Evolutionary conservation across 305 asterid genomes (phyloP).

Genomic region (Fraxinus floribunda): DNA sequence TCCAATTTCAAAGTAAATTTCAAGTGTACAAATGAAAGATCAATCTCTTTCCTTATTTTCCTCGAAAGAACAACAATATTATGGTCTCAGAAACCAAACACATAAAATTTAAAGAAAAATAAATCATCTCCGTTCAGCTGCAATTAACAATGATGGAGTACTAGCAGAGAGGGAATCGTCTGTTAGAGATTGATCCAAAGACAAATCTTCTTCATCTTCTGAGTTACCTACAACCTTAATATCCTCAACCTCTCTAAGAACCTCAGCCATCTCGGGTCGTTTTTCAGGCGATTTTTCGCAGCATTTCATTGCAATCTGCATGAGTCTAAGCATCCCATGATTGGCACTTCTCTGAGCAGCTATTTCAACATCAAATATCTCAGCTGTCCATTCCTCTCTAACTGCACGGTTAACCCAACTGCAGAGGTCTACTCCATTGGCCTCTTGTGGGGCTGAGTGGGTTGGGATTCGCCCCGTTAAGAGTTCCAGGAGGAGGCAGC

Average conservation of each 20-base stretch:
- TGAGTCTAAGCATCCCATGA: constrained; percentile 56
- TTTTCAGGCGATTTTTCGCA: constrained; percentile 62
- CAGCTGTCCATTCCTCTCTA: constrained; percentile 93
- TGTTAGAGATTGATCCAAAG: constrained; percentile 56
- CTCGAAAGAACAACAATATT: background rate
- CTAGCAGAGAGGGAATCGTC: constrained; percentile 53
- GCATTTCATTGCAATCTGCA: constrained; percentile 68
- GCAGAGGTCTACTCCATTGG: constrained; percentile 57
- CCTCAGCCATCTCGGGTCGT: constrained; percentile 60
- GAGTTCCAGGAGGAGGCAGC: constrained; percentile 66
- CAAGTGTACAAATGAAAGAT: background rate
- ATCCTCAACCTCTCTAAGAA: constrained; percentile 59
- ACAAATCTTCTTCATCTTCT: constrained; percentile 52
- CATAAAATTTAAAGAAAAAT: background rate
- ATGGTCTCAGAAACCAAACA: background rate
- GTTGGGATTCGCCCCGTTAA: constrained; percentile 53
- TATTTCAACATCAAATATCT: constrained; percentile 72
- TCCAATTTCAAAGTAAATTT: background rate
- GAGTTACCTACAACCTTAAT: constrained; percentile 41
- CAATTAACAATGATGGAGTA: constrained; percentile 28
- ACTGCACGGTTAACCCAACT: constrained; percentile 81
- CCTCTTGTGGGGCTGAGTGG: constrained; percentile 46
- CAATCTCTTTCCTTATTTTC: background rate
- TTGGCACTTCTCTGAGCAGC: constrained; percentile 60
- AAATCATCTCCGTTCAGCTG: constrained; percentile 22